These are phyloP conservation scores for Westerdykella aurantiaca DNA, from an alignment of 2,329 filamentous ascomycete species.

Conservation along the genomic window DNA sequence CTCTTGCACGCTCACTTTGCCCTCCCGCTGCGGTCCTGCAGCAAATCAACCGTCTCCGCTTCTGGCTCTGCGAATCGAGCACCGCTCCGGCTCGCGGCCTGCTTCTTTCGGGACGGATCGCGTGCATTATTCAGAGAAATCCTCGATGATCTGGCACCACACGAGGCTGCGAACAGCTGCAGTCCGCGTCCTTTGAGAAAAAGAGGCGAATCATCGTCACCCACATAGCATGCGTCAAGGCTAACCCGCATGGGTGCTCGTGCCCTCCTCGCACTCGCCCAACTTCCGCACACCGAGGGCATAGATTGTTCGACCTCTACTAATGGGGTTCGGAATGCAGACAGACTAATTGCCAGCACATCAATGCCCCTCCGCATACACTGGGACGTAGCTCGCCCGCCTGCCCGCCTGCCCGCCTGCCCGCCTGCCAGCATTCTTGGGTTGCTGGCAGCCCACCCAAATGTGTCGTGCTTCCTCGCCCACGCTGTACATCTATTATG, in stretches of 20 bases:
- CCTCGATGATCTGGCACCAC: conserved; percentile 37
- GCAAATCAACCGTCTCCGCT: conserved; percentile 5
- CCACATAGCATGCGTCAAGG: conserved; percentile 35
- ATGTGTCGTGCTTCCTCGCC: conserved; percentile 6
- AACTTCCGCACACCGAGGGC: conserved; percentile 29
- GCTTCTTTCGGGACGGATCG: conserved; percentile 30
- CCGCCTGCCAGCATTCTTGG: conserved; percentile 17
- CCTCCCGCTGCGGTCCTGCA: conserved; percentile 18
- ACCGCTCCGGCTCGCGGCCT: conserved; percentile 10
- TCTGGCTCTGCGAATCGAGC: conserved; percentile 12
- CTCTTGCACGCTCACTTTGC: conserved; percentile 3
- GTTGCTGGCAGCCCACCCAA: conserved; percentile 13
- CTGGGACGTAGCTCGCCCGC: conserved; percentile 27
- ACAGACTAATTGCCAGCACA: conserved; percentile 36
- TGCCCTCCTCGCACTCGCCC: conserved; percentile 37
- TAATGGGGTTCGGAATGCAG: conserved; percentile 36
- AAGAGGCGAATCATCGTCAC: conserved; percentile 33
- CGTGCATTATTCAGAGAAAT: conserved; percentile 19
- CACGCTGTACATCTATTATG: conserved; percentile 31
- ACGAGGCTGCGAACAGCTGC: conserved; percentile 32
- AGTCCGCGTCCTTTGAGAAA: conserved; percentile 18
- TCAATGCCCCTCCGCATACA: conserved; percentile 30
- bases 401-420: conserved; percentile 15
- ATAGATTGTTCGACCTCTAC: conserved; percentile 34
- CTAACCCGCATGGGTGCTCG: conserved; percentile 34